Evolutionary conservation across 345 rosid species (phyloP).

Genomic region (Pelargonium nanum): DNA sequence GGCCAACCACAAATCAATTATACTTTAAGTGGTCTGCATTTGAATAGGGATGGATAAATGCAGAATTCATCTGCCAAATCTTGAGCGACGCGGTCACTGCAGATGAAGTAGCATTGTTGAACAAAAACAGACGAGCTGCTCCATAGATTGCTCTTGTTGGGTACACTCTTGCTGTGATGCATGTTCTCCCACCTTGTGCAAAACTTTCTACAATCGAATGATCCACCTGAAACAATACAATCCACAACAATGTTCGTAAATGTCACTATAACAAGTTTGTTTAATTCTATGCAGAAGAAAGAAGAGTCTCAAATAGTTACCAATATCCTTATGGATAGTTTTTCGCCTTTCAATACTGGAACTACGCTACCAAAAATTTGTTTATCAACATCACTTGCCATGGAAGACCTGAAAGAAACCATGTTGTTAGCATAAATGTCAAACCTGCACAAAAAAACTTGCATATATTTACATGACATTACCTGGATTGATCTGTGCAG

Average conservation of each 20-base stretch:
- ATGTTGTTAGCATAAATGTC: background rate
- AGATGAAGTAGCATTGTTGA: constrained; percentile 62
- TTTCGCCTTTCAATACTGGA: constrained; percentile 67
- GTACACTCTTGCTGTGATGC: constrained; percentile 54
- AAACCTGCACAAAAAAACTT: background rate
- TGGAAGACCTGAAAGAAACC: constrained; percentile 42
- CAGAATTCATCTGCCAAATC: constrained; percentile 66
- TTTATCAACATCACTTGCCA: constrained; percentile 36
- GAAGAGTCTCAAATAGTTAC: constrained; percentile 24
- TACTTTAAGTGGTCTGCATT: background rate
- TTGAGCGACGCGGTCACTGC: constrained; percentile 38
- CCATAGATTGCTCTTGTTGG: constrained; percentile 73
- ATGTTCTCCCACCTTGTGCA: constrained; percentile 74
- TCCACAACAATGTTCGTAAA: background rate
- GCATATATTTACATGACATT: background rate
- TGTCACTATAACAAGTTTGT: too few relatives aligned
- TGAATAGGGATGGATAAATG: constrained; percentile 45
- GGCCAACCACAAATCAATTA: background rate
- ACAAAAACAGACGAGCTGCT: constrained; percentile 50
- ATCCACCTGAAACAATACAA: constrained; percentile 33
- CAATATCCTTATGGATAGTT: constrained; percentile 53
- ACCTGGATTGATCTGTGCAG: constrained; percentile 74
- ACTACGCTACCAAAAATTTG: constrained; percentile 35
- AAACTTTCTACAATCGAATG: constrained; percentile 75
- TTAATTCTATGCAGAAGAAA: background rate